Base-by-base conservation (phyloP, 2,329 filamentous ascomycete species). In the Aspergillus oerlinghausenensis region DNA sequence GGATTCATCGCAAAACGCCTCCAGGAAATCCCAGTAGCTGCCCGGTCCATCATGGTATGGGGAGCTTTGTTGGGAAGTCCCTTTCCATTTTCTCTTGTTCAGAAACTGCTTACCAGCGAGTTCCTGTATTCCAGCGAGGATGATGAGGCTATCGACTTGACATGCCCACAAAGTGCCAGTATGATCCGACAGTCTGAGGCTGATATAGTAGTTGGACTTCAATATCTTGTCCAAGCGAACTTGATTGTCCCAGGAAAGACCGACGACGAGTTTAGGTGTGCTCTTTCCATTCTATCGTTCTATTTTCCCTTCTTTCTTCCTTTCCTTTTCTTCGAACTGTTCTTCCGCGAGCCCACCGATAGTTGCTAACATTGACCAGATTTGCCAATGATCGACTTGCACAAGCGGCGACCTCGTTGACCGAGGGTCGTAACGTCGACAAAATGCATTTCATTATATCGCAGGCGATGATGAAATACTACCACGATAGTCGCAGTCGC, bases 381-480 rank as follows among this genome's bases (percentile, higher is more conserved):
- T 97, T 97, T 70, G 86, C 88, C 35, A 92, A 97, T 71, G 92
- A 97, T 71, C 85, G 92, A 52, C 95, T 95, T 66, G 82, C 92
- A 51, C 86, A 89, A 68, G 90, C 90, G 17, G 86, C 90, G 5
- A 79, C 83, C 14, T 82, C 84, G 4, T 77, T 96, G 52, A 84
- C 83, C 60, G 86, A 92, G 68, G 86, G 84, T 66, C 78, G 76
- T 51, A 85, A 88, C 55, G 77, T 83, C 23, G 79, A 83, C 21
- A 88, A 89, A 64, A 97, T 97, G 92, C 92, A 97, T 73, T 97
- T 92, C 65, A 85, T 92, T 49, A 90, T 97, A 65, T 88, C 90
- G 0, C 87, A 90, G 67, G 88, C 88, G 0, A 84, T 97, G 62
- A 84, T 92, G 71, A 88, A 89, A 63, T 87, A 92, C 64, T 84